phyloP scores from a whole-genome alignment of 176 grass and related monocot species.

The Zoysia japonica region DNA sequence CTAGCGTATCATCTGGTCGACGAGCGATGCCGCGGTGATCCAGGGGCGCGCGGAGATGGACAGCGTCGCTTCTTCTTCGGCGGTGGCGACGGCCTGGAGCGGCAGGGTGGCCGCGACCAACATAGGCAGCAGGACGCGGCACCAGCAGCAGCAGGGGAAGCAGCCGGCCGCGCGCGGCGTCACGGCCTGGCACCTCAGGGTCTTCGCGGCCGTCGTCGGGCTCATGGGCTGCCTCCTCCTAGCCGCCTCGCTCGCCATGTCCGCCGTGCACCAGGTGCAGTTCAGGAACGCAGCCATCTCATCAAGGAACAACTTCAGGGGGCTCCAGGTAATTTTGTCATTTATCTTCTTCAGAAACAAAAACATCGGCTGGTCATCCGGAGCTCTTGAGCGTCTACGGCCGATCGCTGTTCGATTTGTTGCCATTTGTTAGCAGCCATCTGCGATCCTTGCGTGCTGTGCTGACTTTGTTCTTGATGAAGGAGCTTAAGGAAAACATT shows the following conservation, averaged over 20 bases:
- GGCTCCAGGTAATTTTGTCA: constrained; percentile 50
- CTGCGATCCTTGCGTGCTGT: not conserved
- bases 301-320: constrained; percentile 34
- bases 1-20: not conserved
- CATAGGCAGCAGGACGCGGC: constrained; percentile 44
- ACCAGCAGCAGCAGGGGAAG: constrained; percentile 42
- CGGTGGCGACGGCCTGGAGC: not conserved
- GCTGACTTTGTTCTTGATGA: constrained; percentile 34
- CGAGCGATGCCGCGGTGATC: not conserved
- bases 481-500: constrained; percentile 53
- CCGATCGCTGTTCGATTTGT: not conserved
- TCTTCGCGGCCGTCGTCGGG: constrained; percentile 54
- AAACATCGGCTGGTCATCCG: no score
- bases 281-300: constrained; percentile 45
- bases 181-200: constrained; percentile 61
- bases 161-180: constrained; percentile 23
- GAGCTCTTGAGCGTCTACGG: no score
- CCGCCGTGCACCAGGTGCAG: constrained; percentile 67
- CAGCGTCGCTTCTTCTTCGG: not conserved
- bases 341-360: no score
- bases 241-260: constrained; percentile 72
- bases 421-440: not conserved
- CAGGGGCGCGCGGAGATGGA: constrained; percentile 37
- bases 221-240: constrained; percentile 72
- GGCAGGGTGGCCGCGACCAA: constrained; percentile 41